Evolutionary conservation across 1,284 basidiomycete species (phyloP), one percentile per base, ranked within the genome.

Genomic region (Ustilago tritici): DNA sequence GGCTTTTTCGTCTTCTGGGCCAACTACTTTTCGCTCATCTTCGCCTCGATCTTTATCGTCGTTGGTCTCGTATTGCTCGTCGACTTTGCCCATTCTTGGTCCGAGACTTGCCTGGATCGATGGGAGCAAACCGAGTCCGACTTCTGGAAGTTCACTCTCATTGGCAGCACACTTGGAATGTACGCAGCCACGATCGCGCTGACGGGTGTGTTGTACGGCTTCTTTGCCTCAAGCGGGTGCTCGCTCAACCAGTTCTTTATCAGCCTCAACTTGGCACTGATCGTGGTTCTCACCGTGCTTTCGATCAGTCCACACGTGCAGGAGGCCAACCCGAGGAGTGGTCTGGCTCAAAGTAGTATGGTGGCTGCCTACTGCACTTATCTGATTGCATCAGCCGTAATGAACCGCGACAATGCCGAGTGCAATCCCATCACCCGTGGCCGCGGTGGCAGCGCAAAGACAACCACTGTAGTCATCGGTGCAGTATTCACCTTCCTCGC

Each of bases 61-160:
- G 91, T 96, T 60, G 97, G 97, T 52, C 92, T 99, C 43, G 94
- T 99, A 65, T 92, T 99, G 49, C 91, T 99, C 65, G 93, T 99
- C 87, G 96, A 99, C 89, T 98, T 99, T 86, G 97, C 96, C 0
- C 97, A 99, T 85, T 93, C 94, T 2, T 99, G 95, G 95, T 95
- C 95, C 38, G 96, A 99, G 87, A 95, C 92, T 14, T 98, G 96
- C 84, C 90, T 98, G 58, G 93, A 98, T 80, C 94, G 94, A 73
- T 98, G 95, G 95, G 95, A 98, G 86, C 90, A 91, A 68, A 92
- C 92, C 7, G 85, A 87, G 56, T 95, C 95, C 12, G 93, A 93
- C 76, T 88, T 96, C 60, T 99, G 96, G 96, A 95, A 98, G 87
- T 98, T 93, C 90, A 92, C 97, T 69, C 91, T 99, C 63, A 92